Percentiles rank a stretch among this genome's conserved stretches.
phyloP scores from a whole-genome alignment of 805 yeast species.

The Candida piceae region DNA sequence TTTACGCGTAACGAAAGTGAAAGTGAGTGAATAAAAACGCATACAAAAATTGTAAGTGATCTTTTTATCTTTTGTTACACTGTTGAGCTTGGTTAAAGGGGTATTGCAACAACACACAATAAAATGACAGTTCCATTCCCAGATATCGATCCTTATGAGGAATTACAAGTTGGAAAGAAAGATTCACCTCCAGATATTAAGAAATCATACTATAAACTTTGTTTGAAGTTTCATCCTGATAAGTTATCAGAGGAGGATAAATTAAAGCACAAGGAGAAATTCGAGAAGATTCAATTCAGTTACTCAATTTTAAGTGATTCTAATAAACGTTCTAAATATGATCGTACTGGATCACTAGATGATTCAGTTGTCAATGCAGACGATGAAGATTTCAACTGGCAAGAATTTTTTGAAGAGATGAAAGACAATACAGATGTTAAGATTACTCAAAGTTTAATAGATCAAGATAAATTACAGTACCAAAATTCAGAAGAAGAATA shows the following conservation, averaged over 20 bases:
- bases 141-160: slow-evolving; percentile 59
- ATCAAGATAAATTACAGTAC: slow-evolving; percentile 60
- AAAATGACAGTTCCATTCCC: slow-evolving; percentile 38
- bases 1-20: no score
- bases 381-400: slow-evolving; percentile 50
- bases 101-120: neutral
- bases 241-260: slow-evolving; percentile 37
- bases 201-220: slow-evolving; percentile 59
- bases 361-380: slow-evolving; percentile 32
- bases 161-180: slow-evolving; percentile 35
- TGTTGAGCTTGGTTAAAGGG: neutral
- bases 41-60: no score
- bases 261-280: slow-evolving; percentile 33
- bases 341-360: slow-evolving; percentile 61
- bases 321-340: slow-evolving; percentile 51
- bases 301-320: slow-evolving; percentile 63
- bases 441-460: slow-evolving; percentile 61
- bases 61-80: no score
- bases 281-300: slow-evolving; percentile 72
- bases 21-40: no score
- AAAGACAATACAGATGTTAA: slow-evolving; percentile 32
- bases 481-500: slow-evolving; percentile 57
- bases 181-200: slow-evolving; percentile 54
- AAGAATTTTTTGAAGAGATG: slow-evolving; percentile 45
- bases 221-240: slow-evolving; percentile 69